A percentile compares a stretch with the other conserved stretches of the same genome.
phyloP scores from a whole-genome alignment of 768 basidiomycete genomes.

The Mycena vulgaris region DNA sequence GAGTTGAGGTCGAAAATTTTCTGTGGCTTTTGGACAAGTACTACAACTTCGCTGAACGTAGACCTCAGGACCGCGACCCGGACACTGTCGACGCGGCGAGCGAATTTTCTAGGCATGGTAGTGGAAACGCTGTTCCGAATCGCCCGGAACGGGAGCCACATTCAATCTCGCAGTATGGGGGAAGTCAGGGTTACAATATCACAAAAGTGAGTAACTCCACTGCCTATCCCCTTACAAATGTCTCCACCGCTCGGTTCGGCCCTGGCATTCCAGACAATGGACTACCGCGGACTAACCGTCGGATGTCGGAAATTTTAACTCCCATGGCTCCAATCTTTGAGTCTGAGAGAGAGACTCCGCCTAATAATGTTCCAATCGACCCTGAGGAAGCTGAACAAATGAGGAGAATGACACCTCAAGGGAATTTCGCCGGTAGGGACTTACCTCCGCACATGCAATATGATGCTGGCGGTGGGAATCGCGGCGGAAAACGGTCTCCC shows the following conservation, averaged over 20 bases:
- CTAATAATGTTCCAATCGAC: not conserved
- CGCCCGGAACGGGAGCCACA: not conserved
- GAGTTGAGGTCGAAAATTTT: conserved; percentile 11
- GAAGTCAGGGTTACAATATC: not conserved
- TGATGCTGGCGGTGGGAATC: not conserved
- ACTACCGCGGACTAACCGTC: not conserved
- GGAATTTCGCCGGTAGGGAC: not conserved
- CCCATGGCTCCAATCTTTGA: not conserved
- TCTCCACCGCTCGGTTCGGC: not conserved
- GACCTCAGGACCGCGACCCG: not conserved
- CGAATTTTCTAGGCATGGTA: not conserved
- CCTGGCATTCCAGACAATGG: not conserved
- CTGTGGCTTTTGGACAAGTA: not conserved
- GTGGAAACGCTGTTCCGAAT: not conserved
- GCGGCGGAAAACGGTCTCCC: not conserved
- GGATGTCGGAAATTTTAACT: conserved; percentile 2
- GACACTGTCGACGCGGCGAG: not conserved
- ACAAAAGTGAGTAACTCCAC: not conserved
- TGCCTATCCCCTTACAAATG: not conserved
- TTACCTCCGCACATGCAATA: not conserved
- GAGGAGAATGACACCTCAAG: conserved; percentile 12
- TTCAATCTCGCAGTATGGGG: not conserved
- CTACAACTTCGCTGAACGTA: not conserved
- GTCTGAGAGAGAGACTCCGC: not conserved
- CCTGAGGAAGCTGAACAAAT: conserved; percentile 43